phyloP scores from a whole-genome alignment of 805 yeast species.

The Zygoascus ofunaensis region DNA sequence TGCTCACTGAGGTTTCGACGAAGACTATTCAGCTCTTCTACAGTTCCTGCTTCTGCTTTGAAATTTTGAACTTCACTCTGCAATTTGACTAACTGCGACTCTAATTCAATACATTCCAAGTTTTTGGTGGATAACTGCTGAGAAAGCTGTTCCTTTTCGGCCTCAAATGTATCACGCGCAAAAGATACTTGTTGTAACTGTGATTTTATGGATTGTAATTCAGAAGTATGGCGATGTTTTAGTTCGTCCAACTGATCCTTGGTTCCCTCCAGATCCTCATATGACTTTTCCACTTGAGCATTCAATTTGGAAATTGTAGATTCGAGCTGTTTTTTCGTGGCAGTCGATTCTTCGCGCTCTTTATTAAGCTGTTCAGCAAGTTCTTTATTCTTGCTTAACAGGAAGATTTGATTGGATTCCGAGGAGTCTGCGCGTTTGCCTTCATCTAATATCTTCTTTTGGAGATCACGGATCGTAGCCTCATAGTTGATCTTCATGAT shows the following conservation, averaged over 20 bases:
- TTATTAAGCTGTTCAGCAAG: conserved; percentile 21
- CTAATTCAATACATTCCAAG: conserved; percentile 8
- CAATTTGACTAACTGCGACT: background rate
- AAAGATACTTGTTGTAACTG: background rate
- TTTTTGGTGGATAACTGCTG: background rate
- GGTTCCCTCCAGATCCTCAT: conserved; percentile 20
- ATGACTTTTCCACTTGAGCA: conserved; percentile 25
- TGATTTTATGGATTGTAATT: background rate
- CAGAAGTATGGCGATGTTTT: background rate
- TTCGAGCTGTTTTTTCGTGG: conserved; percentile 22
- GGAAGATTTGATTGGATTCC: conserved; percentile 31
- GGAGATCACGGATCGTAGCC: conserved; percentile 23
- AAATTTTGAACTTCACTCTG: background rate
- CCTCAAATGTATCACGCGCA: background rate
- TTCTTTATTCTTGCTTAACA: conserved; percentile 31
- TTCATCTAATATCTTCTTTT: conserved; percentile 24
- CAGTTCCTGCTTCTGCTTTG: background rate
- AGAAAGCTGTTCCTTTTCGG: background rate
- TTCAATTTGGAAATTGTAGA: conserved; percentile 30
- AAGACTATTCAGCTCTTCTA: conserved; percentile 8
- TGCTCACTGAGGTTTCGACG: conserved; percentile 31
- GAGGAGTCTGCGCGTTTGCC: conserved; percentile 28
- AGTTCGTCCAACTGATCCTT: conserved; percentile 2
- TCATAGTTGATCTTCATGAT: conserved; percentile 29
- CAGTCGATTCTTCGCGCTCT: conserved; percentile 20